phyloP scores from a whole-genome alignment of 169 alveolate genomes.

The Neospora caninum region DNA sequence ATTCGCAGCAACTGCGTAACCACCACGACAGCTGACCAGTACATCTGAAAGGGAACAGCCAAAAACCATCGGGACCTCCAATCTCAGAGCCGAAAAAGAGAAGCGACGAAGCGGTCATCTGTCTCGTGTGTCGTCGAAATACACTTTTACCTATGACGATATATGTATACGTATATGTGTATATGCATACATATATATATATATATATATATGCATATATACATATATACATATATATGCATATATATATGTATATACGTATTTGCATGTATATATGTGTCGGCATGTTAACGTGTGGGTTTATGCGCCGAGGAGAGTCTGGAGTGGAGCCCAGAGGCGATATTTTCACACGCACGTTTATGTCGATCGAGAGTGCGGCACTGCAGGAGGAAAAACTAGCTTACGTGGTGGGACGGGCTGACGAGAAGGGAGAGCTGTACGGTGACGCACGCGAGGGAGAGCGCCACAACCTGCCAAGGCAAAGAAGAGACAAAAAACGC shows the following conservation, averaged over 20 bases:
- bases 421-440: conserved; percentile 39
- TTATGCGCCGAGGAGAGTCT: neutral
- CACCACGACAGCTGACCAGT: conserved; percentile 13
- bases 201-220: neutral
- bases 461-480: neutral
- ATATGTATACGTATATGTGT: too few relatives aligned
- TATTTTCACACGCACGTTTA: neutral
- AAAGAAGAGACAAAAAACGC: neutral
- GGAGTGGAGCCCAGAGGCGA: neutral
- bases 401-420: conserved; percentile 31
- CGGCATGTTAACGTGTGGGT: too few relatives aligned
- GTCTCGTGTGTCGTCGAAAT: too few relatives aligned
- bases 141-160: too few relatives aligned
- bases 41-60: neutral
- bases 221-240: too few relatives aligned
- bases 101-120: too few relatives aligned
- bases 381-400: neutral
- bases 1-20: conserved; percentile 2
- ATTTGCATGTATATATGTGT: too few relatives aligned
- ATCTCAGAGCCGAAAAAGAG: neutral
- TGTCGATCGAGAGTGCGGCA: too few relatives aligned
- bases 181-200: too few relatives aligned
- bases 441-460: neutral
- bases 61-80: neutral
- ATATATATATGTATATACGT: too few relatives aligned